Evolutionary conservation across 495 filamentous ascomycete genomes (phyloP).

Genomic region (Aspergillus ellipticus): DNA sequence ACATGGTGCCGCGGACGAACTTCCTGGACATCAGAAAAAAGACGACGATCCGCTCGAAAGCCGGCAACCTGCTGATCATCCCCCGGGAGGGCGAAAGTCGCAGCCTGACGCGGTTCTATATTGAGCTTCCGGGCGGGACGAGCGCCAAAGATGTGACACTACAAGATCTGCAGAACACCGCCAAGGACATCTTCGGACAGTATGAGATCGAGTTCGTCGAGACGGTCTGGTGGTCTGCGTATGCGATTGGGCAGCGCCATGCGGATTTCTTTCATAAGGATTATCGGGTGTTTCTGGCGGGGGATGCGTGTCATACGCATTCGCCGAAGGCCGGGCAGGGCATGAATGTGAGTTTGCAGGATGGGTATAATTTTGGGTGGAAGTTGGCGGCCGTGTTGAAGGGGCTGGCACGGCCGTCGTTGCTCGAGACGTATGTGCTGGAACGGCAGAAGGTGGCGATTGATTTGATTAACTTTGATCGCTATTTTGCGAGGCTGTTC

Average conservation of each 20-base stretch:
- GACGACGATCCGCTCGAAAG: constrained; percentile 57
- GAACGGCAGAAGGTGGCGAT: constrained; percentile 66
- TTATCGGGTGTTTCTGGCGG: constrained; percentile 53
- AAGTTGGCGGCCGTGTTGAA: constrained; percentile 66
- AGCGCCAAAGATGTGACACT: constrained; percentile 36
- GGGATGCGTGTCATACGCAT: constrained; percentile 61
- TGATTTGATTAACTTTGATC: constrained; percentile 73
- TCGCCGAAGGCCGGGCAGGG: constrained; percentile 60
- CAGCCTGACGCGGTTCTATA: constrained; percentile 67
- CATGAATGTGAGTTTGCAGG: constrained; percentile 49
- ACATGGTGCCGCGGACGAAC: constrained; percentile 66
- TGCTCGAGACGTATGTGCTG: constrained; percentile 65
- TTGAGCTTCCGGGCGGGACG: constrained; percentile 58
- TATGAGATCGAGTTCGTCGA: constrained; percentile 51
- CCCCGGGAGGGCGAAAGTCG: constrained; percentile 62
- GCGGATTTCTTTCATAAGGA: constrained; percentile 53
- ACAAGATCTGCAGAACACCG: constrained; percentile 56
- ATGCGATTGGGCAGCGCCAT: constrained; percentile 56
- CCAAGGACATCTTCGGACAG: constrained; percentile 55
- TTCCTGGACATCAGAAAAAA: constrained; percentile 80
- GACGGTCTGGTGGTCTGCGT: constrained; percentile 57
- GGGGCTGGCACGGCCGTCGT: constrained; percentile 48
- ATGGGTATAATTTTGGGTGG: constrained; percentile 71
- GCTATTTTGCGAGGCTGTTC: constrained; percentile 61
- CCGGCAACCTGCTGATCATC: constrained; percentile 66